Base-by-base conservation (phyloP, 2,329 filamentous ascomycete species). In the Calonectria pseudoreteaudii region DNA sequence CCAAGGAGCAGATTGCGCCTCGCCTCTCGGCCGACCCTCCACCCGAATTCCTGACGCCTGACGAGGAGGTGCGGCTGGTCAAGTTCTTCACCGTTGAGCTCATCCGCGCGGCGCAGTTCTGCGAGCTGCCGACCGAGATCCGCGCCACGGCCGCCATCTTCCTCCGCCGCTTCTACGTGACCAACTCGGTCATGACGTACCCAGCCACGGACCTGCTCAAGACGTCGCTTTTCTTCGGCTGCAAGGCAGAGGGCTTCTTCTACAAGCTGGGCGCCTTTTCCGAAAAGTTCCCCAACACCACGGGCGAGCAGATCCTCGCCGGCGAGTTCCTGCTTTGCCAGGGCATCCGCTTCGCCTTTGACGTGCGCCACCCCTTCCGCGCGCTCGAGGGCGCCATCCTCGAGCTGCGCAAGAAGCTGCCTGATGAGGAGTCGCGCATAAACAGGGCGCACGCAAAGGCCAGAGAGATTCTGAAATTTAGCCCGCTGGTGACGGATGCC, bases 121-220 rank as follows among this genome's bases (percentile, higher is more conserved):
- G 87, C 78, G 85, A 89, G 41, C 82, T 89, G 52, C 86, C 87
- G 8, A 88, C 87, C 76, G 87, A 89, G 71, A 88, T 89, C 72
- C 87, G 89, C 78, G 81, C 85, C 5, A 98, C 96, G 9, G 95
- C 95, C 4, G 94, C 96, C 74, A 92, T 97, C 81, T 98, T 97
- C 83, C 90, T 99, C 74, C 94, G 95, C 70, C 94, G 97, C 72
- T 98, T 99, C 89, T 99, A 98, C 87, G 90, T 98, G 47, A 96
- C 94, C 81, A 98, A 98, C 86, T 97, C 94, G 50, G 92, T 96
- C 81, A 98, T 98, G 94, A 98, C 96, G 36, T 98, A 99, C 83
- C 94, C 96, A 75, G 96, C 96, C 0, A 94, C 94, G 75, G 93
- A 95, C 76, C 94, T 98, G 78, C 92, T 98, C 83, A 95, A 96